Percentiles rank a stretch among this genome's conserved stretches.
Conservation (phyloP, 441 rosid genomes). For the Flueggea neowawraea region DNA sequence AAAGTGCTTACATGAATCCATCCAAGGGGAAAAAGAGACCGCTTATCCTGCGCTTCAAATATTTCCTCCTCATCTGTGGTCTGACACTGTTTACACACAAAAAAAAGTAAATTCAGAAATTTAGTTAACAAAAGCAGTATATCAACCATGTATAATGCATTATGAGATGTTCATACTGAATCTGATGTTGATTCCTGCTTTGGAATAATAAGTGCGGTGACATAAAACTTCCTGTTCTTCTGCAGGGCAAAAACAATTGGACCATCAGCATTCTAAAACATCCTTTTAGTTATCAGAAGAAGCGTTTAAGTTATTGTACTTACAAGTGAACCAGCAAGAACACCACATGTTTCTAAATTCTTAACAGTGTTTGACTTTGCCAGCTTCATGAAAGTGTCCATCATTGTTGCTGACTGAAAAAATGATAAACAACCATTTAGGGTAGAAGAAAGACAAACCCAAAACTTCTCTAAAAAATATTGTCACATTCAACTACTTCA, state of each 20-base stretch:
- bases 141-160: constrained; percentile 11
- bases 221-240: constrained; percentile 85
- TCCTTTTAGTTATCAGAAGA: constrained; percentile 9
- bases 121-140: not conserved
- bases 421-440: constrained; percentile 9
- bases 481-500: too few relatives aligned
- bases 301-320: constrained; percentile 28
- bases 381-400: constrained; percentile 95
- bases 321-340: constrained; percentile 96
- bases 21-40: constrained; percentile 92
- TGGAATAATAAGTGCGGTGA: constrained; percentile 94
- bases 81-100: constrained; percentile 60
- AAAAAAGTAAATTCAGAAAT: not conserved
- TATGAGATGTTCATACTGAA: constrained; percentile 51
- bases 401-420: constrained; percentile 82
- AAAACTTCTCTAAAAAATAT: not conserved
- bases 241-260: constrained; percentile 32
- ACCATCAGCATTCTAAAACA: constrained; percentile 12
- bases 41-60: constrained; percentile 96
- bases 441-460: not conserved
- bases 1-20: constrained; percentile 93
- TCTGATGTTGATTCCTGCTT: constrained; percentile 95
- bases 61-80: constrained; percentile 97
- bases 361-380: constrained; percentile 84
- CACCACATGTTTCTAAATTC: constrained; percentile 95